Base-by-base conservation (phyloP, 2,329 filamentous ascomycete genomes). In the Rhexocercosporidium sp. region DNA sequence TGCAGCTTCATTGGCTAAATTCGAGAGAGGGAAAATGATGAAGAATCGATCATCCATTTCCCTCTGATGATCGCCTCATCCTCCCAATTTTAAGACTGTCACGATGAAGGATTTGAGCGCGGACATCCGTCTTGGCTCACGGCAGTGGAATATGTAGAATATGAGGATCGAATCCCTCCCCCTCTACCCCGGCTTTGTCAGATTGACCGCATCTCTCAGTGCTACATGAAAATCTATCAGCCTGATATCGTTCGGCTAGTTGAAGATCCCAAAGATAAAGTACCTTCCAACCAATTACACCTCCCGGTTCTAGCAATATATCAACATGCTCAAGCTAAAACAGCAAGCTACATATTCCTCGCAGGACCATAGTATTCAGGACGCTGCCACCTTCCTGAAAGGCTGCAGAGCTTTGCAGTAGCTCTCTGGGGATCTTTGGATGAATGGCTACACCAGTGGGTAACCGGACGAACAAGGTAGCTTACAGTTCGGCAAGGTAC, bases 371-470 rank as follows among this genome's bases (percentile, higher is more conserved):
- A 46, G 14, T 14, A 25, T n/a, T 60, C 3, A 25, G 25, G 12
- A 60, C 5, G 5, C 4, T 18, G 9, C 9, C 31, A 39, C 31
- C 34, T 57, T 25, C 34, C 12, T 57, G 31, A 57, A 39, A 39
- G 20, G 29, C 53, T 14, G n/a, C 7, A 56, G 53, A 37, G 53
- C 29, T 18, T 56, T 37, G 31, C 20, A 56, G 29, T 22, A 37
- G 18, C 31, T 56, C 27, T 37, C 54, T 41, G 54, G 60, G n/a
- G n/a, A 44, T 46, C 20, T 63, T 31, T 56, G 49, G 61, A 57
- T 63, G 53, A 56, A 62, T 56, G 25, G 37, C 51, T 41, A 34
- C 49, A 46, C 41, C n/a, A 34, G 22, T 39, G 25, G 37, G 16
- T 47, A 46, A 56, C 31, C 49, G 37, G 9, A 34, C 61, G 37